A percentile compares a stretch with the other conserved stretches of the same genome.
phyloP scores from a whole-genome alignment of 2,329 filamentous ascomycete genomes.

The Coniochaeta hoffmannii region DNA sequence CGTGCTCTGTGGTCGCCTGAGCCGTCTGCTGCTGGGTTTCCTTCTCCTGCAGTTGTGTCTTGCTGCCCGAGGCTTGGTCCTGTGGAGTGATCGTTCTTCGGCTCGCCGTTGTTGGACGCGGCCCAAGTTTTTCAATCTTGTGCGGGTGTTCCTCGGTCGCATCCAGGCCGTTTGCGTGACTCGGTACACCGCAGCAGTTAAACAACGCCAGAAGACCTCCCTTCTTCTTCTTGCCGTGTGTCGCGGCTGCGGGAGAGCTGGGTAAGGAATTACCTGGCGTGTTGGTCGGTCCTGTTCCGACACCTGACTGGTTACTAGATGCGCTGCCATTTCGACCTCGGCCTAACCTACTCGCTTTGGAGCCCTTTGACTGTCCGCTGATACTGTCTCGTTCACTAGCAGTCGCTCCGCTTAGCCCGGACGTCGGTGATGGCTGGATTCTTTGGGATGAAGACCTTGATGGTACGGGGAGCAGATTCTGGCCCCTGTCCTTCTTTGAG shows the following conservation, averaged over 20 bases:
- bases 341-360: constrained; percentile 56
- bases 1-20: constrained; percentile 24
- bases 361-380: constrained; percentile 57
- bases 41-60: constrained; percentile 41
- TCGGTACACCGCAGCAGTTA: constrained; percentile 59
- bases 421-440: constrained; percentile 51
- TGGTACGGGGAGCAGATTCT: constrained; percentile 48
- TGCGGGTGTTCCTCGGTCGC: constrained; percentile 47
- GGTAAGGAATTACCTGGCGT: constrained; percentile 42
- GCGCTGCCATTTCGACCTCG: constrained; percentile 60
- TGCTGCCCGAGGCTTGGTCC: constrained; percentile 36
- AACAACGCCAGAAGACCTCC: constrained; percentile 53
- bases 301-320: constrained; percentile 55
- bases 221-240: constrained; percentile 48
- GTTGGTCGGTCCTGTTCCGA: constrained; percentile 43
- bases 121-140: constrained; percentile 50
- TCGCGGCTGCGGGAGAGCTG: constrained; percentile 40
- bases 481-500: constrained; percentile 36
- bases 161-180: constrained; percentile 47
- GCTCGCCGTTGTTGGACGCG: constrained; percentile 46
- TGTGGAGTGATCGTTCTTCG: constrained; percentile 45
- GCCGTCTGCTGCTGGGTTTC: constrained; percentile 28
- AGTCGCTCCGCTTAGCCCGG: constrained; percentile 52
- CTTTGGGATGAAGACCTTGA: constrained; percentile 56
- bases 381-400: constrained; percentile 56